Evolutionary conservation across 345 rosid genomes (phyloP).

Genomic region (Cardiospermum halicacabum): DNA sequence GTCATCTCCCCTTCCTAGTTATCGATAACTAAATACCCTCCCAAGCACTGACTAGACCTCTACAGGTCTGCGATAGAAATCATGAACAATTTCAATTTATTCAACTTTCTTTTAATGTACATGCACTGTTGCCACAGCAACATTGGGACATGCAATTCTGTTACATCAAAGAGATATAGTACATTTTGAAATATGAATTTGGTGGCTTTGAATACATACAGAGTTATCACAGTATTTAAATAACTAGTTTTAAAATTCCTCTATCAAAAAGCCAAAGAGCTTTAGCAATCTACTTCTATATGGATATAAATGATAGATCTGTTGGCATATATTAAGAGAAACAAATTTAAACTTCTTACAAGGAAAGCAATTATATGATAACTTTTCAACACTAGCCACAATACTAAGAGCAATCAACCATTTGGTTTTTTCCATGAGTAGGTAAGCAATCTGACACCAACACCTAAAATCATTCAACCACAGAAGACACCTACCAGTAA

Average conservation of each 20-base stretch:
- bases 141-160: not conserved
- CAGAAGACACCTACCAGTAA: not conserved
- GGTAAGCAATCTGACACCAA: not conserved
- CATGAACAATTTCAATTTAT: not conserved
- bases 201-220: too few relatives aligned
- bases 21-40: too few relatives aligned
- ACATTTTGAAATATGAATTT: too few relatives aligned
- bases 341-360: not conserved
- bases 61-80: too few relatives aligned
- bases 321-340: not conserved
- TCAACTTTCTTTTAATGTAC: not conserved
- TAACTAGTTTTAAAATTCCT: too few relatives aligned
- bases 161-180: too few relatives aligned
- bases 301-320: not conserved
- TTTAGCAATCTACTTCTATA: too few relatives aligned
- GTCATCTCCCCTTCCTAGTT: too few relatives aligned
- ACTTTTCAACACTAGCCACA: not conserved
- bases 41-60: too few relatives aligned
- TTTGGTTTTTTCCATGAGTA: not conserved
- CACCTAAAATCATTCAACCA: not conserved
- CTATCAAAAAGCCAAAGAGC: too few relatives aligned
- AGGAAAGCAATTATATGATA: not conserved
- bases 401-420: not conserved
- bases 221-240: too few relatives aligned
- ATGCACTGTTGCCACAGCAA: not conserved